Conservation (phyloP, 2,329 filamentous ascomycete genomes). For the Nemania sp. region DNA sequence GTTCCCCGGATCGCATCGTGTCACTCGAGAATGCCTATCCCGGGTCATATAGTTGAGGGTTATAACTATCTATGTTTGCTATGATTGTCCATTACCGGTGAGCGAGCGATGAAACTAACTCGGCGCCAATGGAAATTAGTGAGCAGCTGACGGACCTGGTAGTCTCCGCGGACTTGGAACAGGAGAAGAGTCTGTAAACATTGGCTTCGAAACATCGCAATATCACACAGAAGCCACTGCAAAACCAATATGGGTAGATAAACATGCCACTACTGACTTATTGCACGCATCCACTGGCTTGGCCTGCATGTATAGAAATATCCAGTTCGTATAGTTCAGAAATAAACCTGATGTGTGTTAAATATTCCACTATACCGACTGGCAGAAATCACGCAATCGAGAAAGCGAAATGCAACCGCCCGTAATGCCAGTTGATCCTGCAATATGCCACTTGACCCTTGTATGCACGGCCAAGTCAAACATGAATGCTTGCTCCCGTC, state of each 20-base stretch:
- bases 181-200: neutral
- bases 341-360: neutral
- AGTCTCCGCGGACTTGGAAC: neutral
- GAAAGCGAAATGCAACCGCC: conserved; percentile 31
- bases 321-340: neutral
- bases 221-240: neutral
- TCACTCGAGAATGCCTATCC: conserved; percentile 5
- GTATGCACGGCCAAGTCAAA: conserved; percentile 26
- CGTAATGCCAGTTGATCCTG: conserved; percentile 32
- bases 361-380: neutral
- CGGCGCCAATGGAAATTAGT: neutral
- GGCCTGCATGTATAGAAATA: conserved; percentile 1
- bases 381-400: conserved; percentile 26
- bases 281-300: neutral
- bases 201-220: neutral
- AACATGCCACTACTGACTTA: conserved; percentile 3
- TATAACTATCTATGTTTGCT: neutral
- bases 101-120: neutral
- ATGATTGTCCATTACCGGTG: neutral
- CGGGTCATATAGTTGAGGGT: neutral
- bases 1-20: conserved; percentile 12
- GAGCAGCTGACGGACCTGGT: neutral
- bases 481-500: conserved; percentile 14
- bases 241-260: neutral
- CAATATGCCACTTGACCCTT: conserved; percentile 34